phyloP scores from a whole-genome alignment of 805 yeast species.

The Candida piceae region DNA sequence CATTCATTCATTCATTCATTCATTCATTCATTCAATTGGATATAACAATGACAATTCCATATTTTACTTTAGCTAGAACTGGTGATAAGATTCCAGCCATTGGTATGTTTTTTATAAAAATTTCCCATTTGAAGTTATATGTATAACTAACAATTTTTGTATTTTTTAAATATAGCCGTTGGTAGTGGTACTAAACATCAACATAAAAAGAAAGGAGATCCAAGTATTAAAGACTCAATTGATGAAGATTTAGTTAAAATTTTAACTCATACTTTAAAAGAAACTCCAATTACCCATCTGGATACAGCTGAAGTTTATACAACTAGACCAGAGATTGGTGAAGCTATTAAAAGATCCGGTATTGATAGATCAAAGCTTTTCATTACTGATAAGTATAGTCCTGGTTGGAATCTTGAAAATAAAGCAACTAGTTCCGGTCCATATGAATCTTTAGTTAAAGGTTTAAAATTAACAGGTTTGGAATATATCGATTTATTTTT shows the following conservation, averaged over 20 bases:
- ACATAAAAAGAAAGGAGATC: constrained; percentile 29
- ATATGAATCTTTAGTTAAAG: constrained; percentile 40
- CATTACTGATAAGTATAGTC: constrained; percentile 57
- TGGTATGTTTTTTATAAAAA: too few relatives aligned
- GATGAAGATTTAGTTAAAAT: constrained; percentile 42
- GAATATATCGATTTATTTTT: constrained; percentile 58
- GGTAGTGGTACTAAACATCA: constrained; percentile 62
- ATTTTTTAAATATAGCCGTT: constrained; percentile 20
- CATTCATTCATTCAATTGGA: neutral
- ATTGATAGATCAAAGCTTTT: constrained; percentile 44
- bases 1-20: neutral
- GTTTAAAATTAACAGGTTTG: constrained; percentile 42
- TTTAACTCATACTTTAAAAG: constrained; percentile 40
- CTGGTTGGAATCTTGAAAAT: constrained; percentile 31
- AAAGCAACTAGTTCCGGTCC: constrained; percentile 35
- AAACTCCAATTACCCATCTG: constrained; percentile 49
- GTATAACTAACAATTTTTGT: too few relatives aligned
- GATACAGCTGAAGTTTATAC: constrained; percentile 69
- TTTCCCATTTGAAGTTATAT: too few relatives aligned
- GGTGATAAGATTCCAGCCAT: constrained; percentile 36
- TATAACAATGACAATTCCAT: constrained; percentile 13
- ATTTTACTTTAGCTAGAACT: constrained; percentile 23
- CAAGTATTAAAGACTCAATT: constrained; percentile 14
- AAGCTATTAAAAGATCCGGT: constrained; percentile 42
- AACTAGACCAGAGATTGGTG: constrained; percentile 56